Base-by-base conservation (phyloP, 768 basidiomycete species). In the Tylopilus cervinicoccineus region DNA sequence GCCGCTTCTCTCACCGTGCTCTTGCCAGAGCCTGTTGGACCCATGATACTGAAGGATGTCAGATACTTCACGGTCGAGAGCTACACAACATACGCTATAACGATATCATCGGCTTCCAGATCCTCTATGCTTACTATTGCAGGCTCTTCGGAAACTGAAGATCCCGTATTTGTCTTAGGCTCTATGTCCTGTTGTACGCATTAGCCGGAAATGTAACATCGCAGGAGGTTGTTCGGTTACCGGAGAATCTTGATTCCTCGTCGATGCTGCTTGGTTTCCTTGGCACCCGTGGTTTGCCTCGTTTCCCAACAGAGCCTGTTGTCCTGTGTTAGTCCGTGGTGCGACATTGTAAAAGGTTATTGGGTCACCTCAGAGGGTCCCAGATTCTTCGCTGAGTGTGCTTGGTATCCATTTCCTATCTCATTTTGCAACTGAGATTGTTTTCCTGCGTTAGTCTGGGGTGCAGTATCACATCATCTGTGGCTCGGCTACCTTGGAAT, bases 41-140 rank as follows among this genome's bases (percentile, higher is more conserved):
- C 60, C 52, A 59, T 53, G 23, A 54, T 37, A 19, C 60, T 62
- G n/a, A n/a, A n/a, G n/a, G n/a, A n/a, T n/a, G 11, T 47, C 16
- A 41, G 38, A 38, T 14, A 24, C 4, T 26, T 32, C 7, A 23
- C 5, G 0, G 2, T 19, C 13, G 1, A 31, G 9, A 37, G 17
- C 24, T 22, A 24, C 0, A 29, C 16, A 31, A 58, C 56, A 27
- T n/a, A n/a, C n/a, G n/a, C n/a, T n/a, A n/a, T n/a, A n/a, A n/a
- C n/a, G n/a, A n/a, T n/a, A n/a, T n/a, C 19, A 57, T 39, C 39
- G 12, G 22, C 17, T 12, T 32, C 33, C 24, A 47, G 32, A 7
- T 46, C 45, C 23, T 43, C 22, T 7, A 43, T 17, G 24, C 16
- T 33, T 31, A 43, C 49, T 20, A 10, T 34, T 7, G 6, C 24